Evolutionary conservation across 163 green algal species (phyloP).

Genomic region (Scenedesmus sp.): DNA sequence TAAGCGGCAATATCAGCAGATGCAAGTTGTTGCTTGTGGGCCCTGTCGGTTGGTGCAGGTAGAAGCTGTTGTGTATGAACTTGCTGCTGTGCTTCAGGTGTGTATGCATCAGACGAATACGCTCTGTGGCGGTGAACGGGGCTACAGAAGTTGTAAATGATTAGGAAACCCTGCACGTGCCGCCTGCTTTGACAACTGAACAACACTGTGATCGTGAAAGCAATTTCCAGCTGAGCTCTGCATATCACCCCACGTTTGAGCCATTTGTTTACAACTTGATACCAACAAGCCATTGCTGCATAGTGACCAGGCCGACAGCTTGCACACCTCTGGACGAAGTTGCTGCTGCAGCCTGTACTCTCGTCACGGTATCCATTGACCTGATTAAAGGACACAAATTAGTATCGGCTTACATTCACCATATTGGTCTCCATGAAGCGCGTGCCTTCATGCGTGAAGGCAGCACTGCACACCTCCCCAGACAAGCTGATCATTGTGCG

Average conservation of each 20-base stretch:
- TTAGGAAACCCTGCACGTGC: background rate
- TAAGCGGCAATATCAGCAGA: background rate
- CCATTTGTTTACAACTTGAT: too few relatives aligned
- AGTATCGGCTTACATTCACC: background rate
- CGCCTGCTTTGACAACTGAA: background rate
- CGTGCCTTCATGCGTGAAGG: slow-evolving; percentile 41
- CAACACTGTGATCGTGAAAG: background rate
- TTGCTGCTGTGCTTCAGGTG: background rate
- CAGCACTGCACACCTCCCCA: slow-evolving; percentile 27
- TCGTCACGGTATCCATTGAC: background rate
- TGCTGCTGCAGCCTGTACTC: background rate
- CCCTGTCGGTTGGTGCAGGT: background rate
- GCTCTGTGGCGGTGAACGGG: too few relatives aligned
- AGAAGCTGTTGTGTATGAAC: background rate
- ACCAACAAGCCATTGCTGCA: too few relatives aligned
- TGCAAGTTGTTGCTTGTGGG: background rate
- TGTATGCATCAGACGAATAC: background rate
- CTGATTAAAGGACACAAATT: background rate
- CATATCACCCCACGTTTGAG: background rate
- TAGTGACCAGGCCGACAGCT: background rate
- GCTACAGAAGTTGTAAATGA: background rate
- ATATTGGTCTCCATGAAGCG: slow-evolving; percentile 1
- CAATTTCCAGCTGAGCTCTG: background rate
- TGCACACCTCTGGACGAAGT: background rate
- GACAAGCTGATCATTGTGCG: slow-evolving; percentile 56